Evolutionary conservation across 2,329 filamentous ascomycete genomes (phyloP).

Genomic region (Pezizomycotina sp.): DNA sequence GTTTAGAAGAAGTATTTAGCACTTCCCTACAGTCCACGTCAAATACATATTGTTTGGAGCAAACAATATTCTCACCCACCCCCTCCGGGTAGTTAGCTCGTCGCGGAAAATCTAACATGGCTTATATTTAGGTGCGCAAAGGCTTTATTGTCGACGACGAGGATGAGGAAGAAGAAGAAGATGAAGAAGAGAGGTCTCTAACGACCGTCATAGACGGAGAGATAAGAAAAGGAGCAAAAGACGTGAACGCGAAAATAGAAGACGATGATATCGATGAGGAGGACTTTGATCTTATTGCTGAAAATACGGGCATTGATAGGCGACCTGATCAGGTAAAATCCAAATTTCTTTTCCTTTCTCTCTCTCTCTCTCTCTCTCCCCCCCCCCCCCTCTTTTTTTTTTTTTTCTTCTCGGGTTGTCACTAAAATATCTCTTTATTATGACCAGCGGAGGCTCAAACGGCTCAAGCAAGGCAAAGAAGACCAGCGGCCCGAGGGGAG

Average conservation of each 20-base stretch:
- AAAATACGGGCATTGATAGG: constrained; percentile 30
- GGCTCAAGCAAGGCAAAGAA: constrained; percentile 75
- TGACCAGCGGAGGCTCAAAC: constrained; percentile 73
- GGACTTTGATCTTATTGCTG: constrained; percentile 85
- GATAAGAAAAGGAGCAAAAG: constrained; percentile 54
- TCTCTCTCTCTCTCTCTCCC: too few relatives aligned
- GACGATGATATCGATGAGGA: constrained; percentile 80
- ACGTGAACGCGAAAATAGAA: constrained; percentile 60
- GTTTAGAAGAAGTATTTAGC: constrained; percentile 50
- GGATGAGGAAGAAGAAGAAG: constrained; percentile 57
- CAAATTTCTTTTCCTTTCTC: constrained; percentile 5
- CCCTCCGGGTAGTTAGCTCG: constrained; percentile 7
- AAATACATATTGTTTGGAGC: background rate
- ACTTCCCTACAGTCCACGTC: background rate
- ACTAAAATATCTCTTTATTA: constrained; percentile 9
- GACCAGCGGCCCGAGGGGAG: constrained; percentile 49
- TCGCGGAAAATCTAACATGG: constrained; percentile 13
- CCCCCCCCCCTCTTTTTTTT: background rate
- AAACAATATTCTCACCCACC: background rate
- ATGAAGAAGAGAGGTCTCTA: constrained; percentile 39
- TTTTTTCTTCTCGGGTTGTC: background rate
- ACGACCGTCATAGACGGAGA: constrained; percentile 33
- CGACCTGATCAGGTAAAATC: constrained; percentile 19
- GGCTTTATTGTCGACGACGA: constrained; percentile 95
- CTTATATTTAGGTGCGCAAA: constrained; percentile 52